Percentiles rank a stretch among this genome's conserved stretches.
phyloP scores from a whole-genome alignment of 2,329 filamentous ascomycete species.

The Aspergillus phoenicis region DNA sequence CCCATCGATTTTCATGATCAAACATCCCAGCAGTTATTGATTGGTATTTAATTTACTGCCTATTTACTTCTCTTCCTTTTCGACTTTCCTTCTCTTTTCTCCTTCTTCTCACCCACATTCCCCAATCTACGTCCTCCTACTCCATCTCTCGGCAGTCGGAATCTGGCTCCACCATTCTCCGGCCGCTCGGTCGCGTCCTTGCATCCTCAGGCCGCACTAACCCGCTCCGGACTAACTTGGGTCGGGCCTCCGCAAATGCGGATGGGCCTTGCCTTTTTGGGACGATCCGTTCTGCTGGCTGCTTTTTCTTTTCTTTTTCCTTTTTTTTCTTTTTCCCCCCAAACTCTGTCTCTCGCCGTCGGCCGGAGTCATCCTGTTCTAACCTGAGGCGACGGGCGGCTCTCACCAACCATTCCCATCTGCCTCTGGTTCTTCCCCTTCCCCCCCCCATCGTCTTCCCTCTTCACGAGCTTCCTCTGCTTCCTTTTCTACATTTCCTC shows the following conservation, averaged over 20 bases:
- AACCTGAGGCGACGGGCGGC: too few species aligned
- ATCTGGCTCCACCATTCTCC: constrained; percentile 22
- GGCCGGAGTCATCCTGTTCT: constrained; percentile 12
- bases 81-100: background rate
- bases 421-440: constrained; percentile 10
- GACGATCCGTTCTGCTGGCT: constrained; percentile 1
- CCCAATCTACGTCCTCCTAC: background rate
- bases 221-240: constrained; percentile 21
- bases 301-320: too few species aligned
- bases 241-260: constrained; percentile 19
- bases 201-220: constrained; percentile 16
- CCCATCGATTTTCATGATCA: too few species aligned
- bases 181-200: constrained; percentile 22
- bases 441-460: constrained; percentile 25
- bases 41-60: too few species aligned
- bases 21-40: too few species aligned
- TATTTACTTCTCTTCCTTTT: background rate
- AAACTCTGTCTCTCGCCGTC: background rate
- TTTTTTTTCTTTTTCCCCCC: too few species aligned
- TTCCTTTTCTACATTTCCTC: constrained; percentile 12
- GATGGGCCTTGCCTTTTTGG: background rate
- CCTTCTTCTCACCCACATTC: background rate
- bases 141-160: constrained; percentile 25
- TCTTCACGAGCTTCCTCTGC: constrained; percentile 16
- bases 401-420: constrained; percentile 28